These are phyloP conservation scores for Penicillium maclennaniae DNA, from an alignment of 495 filamentous ascomycete species.

Conservation along the genomic window DNA sequence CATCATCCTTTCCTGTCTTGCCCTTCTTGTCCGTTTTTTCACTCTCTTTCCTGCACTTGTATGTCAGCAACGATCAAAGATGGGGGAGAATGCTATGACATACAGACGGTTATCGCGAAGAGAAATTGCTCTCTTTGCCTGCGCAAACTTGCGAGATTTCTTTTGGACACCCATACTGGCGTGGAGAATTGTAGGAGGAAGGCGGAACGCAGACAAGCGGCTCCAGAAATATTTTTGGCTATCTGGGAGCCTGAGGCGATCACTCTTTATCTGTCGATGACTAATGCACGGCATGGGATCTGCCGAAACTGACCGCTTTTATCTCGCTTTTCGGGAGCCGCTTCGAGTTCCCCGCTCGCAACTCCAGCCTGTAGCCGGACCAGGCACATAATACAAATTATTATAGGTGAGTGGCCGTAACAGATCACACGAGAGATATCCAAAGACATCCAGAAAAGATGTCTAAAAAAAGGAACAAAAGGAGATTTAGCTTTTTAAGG, in stretches of 20 bases:
- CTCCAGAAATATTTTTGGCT: background rate
- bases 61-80: constrained; percentile 48
- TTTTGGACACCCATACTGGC: constrained; percentile 58
- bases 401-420: too few species aligned
- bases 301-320: background rate
- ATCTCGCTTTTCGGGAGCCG: too few species aligned
- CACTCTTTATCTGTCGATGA: background rate
- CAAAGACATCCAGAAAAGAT: too few species aligned
- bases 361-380: too few species aligned
- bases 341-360: too few species aligned
- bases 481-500: too few species aligned
- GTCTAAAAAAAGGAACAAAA: too few species aligned
- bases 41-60: constrained; percentile 59
- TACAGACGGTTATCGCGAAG: constrained; percentile 26
- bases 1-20: constrained; percentile 28
- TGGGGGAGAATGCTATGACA: background rate
- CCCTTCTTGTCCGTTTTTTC: constrained; percentile 54
- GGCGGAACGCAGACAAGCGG: background rate
- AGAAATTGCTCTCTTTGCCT: constrained; percentile 31
- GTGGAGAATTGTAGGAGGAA: background rate
- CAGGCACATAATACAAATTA: too few species aligned
- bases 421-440: too few species aligned
- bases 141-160: constrained; percentile 62
- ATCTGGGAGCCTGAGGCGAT: background rate
- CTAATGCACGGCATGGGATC: background rate